Percentiles rank a stretch among this genome's conserved stretches.
These are phyloP conservation scores for Evernia prunastri DNA, from an alignment of 495 filamentous ascomycete species.

Conservation along the genomic window DNA sequence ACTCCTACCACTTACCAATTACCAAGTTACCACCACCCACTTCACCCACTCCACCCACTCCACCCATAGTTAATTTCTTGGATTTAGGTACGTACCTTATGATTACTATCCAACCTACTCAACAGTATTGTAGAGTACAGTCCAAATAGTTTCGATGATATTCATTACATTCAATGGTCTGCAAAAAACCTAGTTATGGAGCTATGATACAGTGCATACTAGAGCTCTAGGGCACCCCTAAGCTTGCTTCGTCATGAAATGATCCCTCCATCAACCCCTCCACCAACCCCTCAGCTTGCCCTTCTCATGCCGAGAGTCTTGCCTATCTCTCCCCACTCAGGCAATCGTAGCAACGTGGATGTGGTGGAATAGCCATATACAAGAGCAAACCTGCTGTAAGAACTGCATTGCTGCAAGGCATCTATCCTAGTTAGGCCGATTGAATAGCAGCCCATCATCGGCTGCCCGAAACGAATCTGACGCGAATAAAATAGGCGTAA, in stretches of 20 bases:
- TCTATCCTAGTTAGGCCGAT: not conserved
- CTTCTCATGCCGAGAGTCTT: not conserved
- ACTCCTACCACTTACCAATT: too few species aligned
- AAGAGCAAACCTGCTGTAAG: too few species aligned
- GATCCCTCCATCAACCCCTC: not conserved
- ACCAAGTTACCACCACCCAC: too few species aligned
- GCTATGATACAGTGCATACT: not conserved
- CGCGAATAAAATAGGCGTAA: not conserved
- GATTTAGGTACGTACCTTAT: too few species aligned
- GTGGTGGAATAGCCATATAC: not conserved
- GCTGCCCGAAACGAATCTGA: not conserved
- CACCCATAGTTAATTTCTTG: too few species aligned
- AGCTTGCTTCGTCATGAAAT: not conserved
- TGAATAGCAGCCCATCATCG: not conserved
- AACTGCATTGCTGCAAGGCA: not conserved
- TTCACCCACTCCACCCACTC: too few species aligned
- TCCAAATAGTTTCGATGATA: too few species aligned
- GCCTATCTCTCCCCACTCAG: not conserved
- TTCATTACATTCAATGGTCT: not conserved
- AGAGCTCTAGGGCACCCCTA: not conserved
- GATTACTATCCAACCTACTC: too few species aligned
- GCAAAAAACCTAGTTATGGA: not conserved
- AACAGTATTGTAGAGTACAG: too few species aligned
- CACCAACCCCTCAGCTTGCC: not conserved
- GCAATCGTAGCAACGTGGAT: not conserved